Percentiles rank a stretch among this genome's conserved stretches.
Evolutionary conservation across 495 filamentous ascomycete genomes (phyloP).

Genomic region (Talaromyces ruber): DNA sequence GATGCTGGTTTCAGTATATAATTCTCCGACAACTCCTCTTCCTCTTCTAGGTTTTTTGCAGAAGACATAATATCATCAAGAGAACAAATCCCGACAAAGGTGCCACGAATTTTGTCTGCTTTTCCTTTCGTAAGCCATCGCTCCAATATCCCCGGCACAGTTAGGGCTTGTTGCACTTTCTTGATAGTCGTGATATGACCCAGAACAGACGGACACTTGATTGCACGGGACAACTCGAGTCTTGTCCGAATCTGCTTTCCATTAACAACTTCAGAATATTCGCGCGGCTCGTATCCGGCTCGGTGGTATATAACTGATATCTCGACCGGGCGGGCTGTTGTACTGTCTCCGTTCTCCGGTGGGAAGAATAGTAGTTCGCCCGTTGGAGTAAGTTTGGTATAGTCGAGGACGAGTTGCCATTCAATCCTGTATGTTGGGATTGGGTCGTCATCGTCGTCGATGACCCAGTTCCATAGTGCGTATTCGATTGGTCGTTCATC

Average conservation of each 20-base stretch:
- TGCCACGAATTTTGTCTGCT: constrained; percentile 34
- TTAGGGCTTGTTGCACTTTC: constrained; percentile 80
- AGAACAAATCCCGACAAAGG: constrained; percentile 73
- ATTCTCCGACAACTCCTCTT: constrained; percentile 42
- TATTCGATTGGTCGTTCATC: constrained; percentile 55
- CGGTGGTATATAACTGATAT: constrained; percentile 76
- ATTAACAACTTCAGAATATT: constrained; percentile 44
- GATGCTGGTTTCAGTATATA: constrained; percentile 80
- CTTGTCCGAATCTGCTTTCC: constrained; percentile 59
- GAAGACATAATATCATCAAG: constrained; percentile 53
- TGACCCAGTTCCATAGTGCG: constrained; percentile 38
- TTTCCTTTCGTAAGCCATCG: constrained; percentile 47
- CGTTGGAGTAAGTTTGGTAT: constrained; percentile 49
- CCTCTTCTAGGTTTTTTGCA: constrained; percentile 23
- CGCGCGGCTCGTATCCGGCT: constrained; percentile 67
- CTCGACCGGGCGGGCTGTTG: constrained; percentile 40
- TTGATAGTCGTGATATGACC: constrained; percentile 80
- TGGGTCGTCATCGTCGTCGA: constrained; percentile 5
- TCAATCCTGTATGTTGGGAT: constrained; percentile 3
- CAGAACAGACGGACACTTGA: constrained; percentile 79
- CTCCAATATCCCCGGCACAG: constrained; percentile 48
- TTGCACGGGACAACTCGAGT: constrained; percentile 66
- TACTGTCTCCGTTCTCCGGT: background rate
- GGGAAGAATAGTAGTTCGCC: constrained; percentile 58
- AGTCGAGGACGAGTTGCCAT: constrained; percentile 40